A percentile compares a stretch with the other conserved stretches of the same genome.
These are phyloP conservation scores for Dothiorella sarmentorum DNA, from an alignment of 2,329 filamentous ascomycete species.

Conservation along the genomic window DNA sequence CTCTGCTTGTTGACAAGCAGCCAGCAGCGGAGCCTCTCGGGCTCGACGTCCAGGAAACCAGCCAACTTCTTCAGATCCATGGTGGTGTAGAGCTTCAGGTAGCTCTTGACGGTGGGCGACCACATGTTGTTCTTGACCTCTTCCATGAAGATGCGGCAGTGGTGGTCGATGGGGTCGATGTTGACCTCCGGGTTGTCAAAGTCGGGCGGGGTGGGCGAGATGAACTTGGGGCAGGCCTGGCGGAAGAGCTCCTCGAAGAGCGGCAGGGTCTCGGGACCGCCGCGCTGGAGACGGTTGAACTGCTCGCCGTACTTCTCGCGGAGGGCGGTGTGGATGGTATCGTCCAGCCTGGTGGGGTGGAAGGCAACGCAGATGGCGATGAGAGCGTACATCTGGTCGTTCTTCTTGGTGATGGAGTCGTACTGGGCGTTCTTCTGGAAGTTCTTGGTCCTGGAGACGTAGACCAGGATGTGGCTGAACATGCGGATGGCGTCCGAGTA, in stretches of 20 bases:
- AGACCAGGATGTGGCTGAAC: conserved; percentile 99
- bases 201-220: conserved; percentile 92
- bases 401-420: conserved; percentile 99
- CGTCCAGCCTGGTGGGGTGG: conserved; percentile 93
- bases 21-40: conserved; percentile 93
- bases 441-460: conserved; percentile 98
- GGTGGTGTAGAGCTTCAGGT: conserved; percentile 97
- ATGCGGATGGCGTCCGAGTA: conserved; percentile 99
- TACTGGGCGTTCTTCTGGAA: conserved; percentile 99
- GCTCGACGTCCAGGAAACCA: conserved; percentile 92
- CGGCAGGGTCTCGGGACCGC: conserved; percentile 89
- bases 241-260: conserved; percentile 99
- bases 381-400: conserved; percentile 99
- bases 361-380: conserved; percentile 99
- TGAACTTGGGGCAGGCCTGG: conserved; percentile 98
- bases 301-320: conserved; percentile 99
- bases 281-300: conserved; percentile 92
- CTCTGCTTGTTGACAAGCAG: conserved; percentile 98
- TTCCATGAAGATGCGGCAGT: conserved; percentile 97
- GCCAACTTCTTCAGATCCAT: conserved; percentile 99
- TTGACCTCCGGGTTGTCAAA: conserved; percentile 97
- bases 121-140: conserved; percentile 99
- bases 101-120: conserved; percentile 96
- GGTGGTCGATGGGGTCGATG: conserved; percentile 95
- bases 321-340: conserved; percentile 97